phyloP scores from a whole-genome alignment of 2,329 filamentous ascomycete genomes.

The Fusarium anguioides region DNA sequence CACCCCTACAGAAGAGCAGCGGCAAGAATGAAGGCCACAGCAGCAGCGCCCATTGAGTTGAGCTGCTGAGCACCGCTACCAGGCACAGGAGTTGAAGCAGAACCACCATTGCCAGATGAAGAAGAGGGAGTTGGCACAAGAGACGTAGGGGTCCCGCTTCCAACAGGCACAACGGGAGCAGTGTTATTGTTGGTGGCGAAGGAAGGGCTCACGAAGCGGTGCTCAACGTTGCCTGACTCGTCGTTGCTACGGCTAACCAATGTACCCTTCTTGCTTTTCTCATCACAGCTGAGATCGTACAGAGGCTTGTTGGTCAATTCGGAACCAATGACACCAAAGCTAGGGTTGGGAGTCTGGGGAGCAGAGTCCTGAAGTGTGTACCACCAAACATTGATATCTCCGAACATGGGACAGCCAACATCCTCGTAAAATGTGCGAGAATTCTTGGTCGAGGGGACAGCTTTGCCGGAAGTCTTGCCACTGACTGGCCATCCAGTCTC shows the following conservation, averaged over 20 bases:
- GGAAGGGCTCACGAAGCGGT: slow-evolving; percentile 21
- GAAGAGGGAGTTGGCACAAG: slow-evolving; percentile 34
- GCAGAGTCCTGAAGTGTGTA: slow-evolving; percentile 78
- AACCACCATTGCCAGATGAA: slow-evolving; percentile 37
- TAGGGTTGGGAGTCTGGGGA: slow-evolving; percentile 69
- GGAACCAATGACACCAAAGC: slow-evolving; percentile 75
- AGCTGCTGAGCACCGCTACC: slow-evolving; percentile 40
- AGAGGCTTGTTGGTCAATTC: slow-evolving; percentile 65
- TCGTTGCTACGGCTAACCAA: slow-evolving; percentile 16
- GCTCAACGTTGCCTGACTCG: slow-evolving; percentile 5
- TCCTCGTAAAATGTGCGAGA: slow-evolving; percentile 84
- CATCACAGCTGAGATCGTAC: slow-evolving; percentile 69
- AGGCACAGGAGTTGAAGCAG: slow-evolving; percentile 20
- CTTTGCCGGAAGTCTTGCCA: slow-evolving; percentile 71
- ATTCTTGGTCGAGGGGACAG: slow-evolving; percentile 72
- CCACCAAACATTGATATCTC: slow-evolving; percentile 77
- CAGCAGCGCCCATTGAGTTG: slow-evolving; percentile 49
- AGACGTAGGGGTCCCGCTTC: slow-evolving; percentile 21
- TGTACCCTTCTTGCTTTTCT: slow-evolving; percentile 28
- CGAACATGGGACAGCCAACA: slow-evolving; percentile 78
- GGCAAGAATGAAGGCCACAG: slow-evolving; percentile 47
- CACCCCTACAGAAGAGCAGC: slow-evolving; percentile 45
- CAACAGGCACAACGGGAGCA: slow-evolving; percentile 11
- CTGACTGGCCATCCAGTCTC: slow-evolving; percentile 89
- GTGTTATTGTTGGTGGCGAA: slow-evolving; percentile 42